A percentile compares a stretch with the other conserved stretches of the same genome.
These are phyloP conservation scores for Monosporascus sp. DNA, from an alignment of 2,329 filamentous ascomycete species.

Conservation along the genomic window DNA sequence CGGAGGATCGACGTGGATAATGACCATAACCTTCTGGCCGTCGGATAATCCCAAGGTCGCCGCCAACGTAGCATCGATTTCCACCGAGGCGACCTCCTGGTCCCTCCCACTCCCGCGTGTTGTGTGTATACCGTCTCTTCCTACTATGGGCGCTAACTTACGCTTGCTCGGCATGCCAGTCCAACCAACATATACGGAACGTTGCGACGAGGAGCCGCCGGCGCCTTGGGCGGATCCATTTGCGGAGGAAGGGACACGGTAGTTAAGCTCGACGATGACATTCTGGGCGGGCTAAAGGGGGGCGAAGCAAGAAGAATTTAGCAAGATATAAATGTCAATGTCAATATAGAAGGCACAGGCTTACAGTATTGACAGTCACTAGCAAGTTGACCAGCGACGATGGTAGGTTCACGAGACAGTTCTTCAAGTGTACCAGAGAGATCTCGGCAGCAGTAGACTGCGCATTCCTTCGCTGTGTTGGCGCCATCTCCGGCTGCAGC, in stretches of 20 bases:
- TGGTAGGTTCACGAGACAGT: conserved; percentile 90
- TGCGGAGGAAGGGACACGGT: conserved; percentile 48
- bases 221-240: conserved; percentile 35
- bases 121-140: conserved; percentile 64
- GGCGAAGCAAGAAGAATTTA: not conserved
- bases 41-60: conserved; percentile 70
- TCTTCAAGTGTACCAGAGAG: conserved; percentile 81
- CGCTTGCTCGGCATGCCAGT: conserved; percentile 96
- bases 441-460: conserved; percentile 73
- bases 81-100: conserved; percentile 71
- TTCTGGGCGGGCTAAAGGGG: conserved; percentile 74
- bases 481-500: conserved; percentile 17
- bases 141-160: conserved; percentile 65
- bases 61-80: conserved; percentile 83
- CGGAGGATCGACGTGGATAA: conserved; percentile 83
- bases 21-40: conserved; percentile 68
- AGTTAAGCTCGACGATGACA: conserved; percentile 89
- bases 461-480: conserved; percentile 45
- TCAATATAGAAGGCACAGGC: conserved; percentile 23
- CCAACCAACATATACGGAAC: conserved; percentile 87
- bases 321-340: no score
- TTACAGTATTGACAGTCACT: conserved; percentile 83
- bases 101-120: conserved; percentile 57
- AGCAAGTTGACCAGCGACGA: conserved; percentile 77
- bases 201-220: conserved; percentile 44